phyloP scores from a whole-genome alignment of 2,329 filamentous ascomycete species.

The Alternaria brassicicola region DNA sequence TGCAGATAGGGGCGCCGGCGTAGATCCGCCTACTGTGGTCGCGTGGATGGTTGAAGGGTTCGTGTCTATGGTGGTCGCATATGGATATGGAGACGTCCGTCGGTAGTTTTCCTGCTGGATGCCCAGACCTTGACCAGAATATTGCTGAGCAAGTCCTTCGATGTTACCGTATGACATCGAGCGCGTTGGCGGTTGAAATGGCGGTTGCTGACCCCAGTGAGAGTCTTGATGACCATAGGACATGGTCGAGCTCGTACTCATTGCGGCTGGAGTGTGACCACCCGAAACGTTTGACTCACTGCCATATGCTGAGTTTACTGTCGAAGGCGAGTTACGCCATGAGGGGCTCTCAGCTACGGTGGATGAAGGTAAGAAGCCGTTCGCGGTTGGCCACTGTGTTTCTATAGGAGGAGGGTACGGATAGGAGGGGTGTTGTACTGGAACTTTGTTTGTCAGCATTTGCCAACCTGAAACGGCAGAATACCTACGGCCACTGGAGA shows the following conservation, averaged over 20 bases:
- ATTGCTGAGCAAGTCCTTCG: conserved; percentile 45
- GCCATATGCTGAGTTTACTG: conserved; percentile 43
- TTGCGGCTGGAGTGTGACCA: conserved; percentile 42
- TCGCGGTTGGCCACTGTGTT: conserved; percentile 45
- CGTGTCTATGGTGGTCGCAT: conserved; percentile 44
- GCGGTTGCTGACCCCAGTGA: conserved; percentile 38
- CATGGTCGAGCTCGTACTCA: conserved; percentile 46
- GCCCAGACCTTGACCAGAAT: conserved; percentile 37
- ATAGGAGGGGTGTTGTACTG: conserved; percentile 41
- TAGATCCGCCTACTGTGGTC: conserved; percentile 33
- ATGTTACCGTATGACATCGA: conserved; percentile 51
- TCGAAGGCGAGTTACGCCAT: conserved; percentile 46
- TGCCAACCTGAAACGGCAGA: background rate
- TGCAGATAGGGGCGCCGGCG: conserved; percentile 43
- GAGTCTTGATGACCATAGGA: conserved; percentile 42
- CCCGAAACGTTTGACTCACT: conserved; percentile 46
- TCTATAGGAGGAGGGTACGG: conserved; percentile 46
- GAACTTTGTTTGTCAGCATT: conserved; percentile 34
- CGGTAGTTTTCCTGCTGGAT: conserved; percentile 43
- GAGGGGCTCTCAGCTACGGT: conserved; percentile 44
- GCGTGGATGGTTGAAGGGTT: conserved; percentile 31
- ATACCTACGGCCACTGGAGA: conserved; percentile 37
- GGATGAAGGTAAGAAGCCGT: conserved; percentile 43
- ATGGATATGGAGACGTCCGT: conserved; percentile 44
- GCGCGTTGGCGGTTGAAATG: conserved; percentile 41